Evolutionary conservation across 2,329 filamentous ascomycete species (phyloP), one percentile per base, ranked within the genome.

Genomic region (Reticulascus tulasneorum): DNA sequence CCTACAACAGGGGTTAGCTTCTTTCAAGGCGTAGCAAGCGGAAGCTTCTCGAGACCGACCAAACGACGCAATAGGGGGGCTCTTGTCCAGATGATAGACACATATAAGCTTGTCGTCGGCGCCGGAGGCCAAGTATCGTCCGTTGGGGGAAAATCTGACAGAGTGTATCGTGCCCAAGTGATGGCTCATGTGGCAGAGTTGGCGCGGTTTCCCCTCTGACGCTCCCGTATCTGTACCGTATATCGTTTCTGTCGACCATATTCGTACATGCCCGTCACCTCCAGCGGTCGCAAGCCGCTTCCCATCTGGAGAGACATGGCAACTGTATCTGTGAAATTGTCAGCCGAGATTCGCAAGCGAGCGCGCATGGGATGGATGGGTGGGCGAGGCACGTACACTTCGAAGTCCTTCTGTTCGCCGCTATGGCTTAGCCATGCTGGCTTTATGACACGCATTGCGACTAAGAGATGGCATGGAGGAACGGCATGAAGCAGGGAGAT

Each of bases 51-150:
- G 4, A 12, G 35, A 60, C 71, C 49, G 79, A 79, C 88, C 89
- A 60, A 94, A 94, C 9, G 86, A 84, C 9, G 85, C 77, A 34
- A 84, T 75, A 52, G 90, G 86, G 17, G 86, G 80, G 54, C 82
- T 86, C 38, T 84, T 78, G 62, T 97, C 89, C 36, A 96, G 77
- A 45, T 86, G 83, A 63, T 98, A 98, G 48, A 98, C 88, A 63
- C 93, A 96, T 47, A 98, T 94, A 56, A 98, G 91, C 71, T 96
- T 96, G 68, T 98, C 93, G 64, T 98, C 93, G 52, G 94, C 94
- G 39, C 93, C 93, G 9, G 91, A 97, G 22, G 94, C 94, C 34
- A 98, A 77, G 59, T 96, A 98, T 58, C 88, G 88, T 38, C 89
- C 87, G 56, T 94, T 96, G 19, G 88, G 84, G 9, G 93, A 97